These are phyloP conservation scores for Artemisia argyi DNA, from an alignment of 129 eudicot genomes.

Conservation along the genomic window DNA sequence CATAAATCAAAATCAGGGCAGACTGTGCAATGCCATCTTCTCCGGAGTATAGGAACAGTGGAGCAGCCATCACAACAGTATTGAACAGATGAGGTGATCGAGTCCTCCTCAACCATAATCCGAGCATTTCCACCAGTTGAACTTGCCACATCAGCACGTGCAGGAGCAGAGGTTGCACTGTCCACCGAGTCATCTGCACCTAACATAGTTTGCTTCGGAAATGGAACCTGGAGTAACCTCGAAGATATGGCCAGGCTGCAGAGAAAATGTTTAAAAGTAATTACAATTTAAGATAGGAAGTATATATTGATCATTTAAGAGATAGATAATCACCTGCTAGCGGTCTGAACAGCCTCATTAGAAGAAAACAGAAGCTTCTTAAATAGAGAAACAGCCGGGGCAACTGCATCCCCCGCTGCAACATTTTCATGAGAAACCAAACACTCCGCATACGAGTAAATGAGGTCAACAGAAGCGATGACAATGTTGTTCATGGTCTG, in stretches of 20 bases:
- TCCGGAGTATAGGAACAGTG: slow-evolving; percentile 91
- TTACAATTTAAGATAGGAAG: too few relatives aligned
- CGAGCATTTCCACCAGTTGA: slow-evolving; percentile 69
- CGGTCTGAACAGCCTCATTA: slow-evolving; percentile 97
- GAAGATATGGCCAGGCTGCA: slow-evolving; percentile 97
- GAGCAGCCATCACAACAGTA: slow-evolving; percentile 99
- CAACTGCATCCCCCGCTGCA: slow-evolving; percentile 60
- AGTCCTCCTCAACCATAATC: slow-evolving; percentile 90
- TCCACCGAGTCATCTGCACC: slow-evolving; percentile 78
- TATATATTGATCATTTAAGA: background rate
- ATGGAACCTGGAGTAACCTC: slow-evolving; percentile 97
- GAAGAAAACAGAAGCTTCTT: slow-evolving; percentile 81
- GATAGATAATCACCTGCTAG: slow-evolving; percentile 77
- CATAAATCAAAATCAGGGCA: slow-evolving; percentile 99
- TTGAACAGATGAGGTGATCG: slow-evolving; percentile 92
- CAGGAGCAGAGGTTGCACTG: slow-evolving; percentile 46
- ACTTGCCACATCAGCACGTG: slow-evolving; percentile 51
- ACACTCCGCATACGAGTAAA: slow-evolving; percentile 97
- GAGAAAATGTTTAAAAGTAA: background rate
- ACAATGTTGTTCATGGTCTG: slow-evolving; percentile 97
- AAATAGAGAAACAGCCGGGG: slow-evolving; percentile 82
- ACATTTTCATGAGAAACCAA: slow-evolving; percentile 80
- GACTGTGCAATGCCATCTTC: slow-evolving; percentile 96
- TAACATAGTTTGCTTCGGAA: slow-evolving; percentile 97
- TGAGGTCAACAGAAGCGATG: slow-evolving; percentile 86